Base-by-base conservation (phyloP, 768 basidiomycete species). In the Lentinula raphanica region DNA sequence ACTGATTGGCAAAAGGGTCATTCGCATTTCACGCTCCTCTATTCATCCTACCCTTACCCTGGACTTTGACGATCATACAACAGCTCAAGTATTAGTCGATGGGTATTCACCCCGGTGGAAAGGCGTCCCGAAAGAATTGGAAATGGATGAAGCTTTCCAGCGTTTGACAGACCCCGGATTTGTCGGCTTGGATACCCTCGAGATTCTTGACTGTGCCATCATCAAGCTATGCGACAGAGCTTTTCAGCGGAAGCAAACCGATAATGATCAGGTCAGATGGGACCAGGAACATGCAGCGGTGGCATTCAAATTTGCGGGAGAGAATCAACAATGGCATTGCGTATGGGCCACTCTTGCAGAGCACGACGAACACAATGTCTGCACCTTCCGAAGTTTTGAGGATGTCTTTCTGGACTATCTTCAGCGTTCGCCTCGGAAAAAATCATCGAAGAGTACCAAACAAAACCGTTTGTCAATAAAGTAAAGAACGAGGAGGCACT, bases 271-370 rank as follows among this genome's bases (percentile, higher is more conserved):
- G 56, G 69, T 66, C 49, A 64, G 66, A 29, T 80, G 79, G 79
- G 74, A 77, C 64, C 78, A 81, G 64, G 68, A 71, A 27, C 79
- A 81, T 64, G 23, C 36, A 23, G 49, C 62, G 23, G 70, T 86
- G 21, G 84, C 81, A 21, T 71, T 86, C 70, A 84, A 83, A 61
- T 84, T 84, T 59, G 66, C 71, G 40, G 78, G 75, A 67, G 69
- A 74, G 27, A 58, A 56, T 19, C 15, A 32, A 21, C 64, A 70
- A 9, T 87, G 85, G 85, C 82, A 84, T 58, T 85, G 83, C 67
- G 76, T 87, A 35, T 87, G 82, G 83, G 84, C 83, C n/a, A 77
- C 75, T 27, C 74, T 85, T 59, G 72, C 76, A 23, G 84, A 86
- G 60, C 73, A 78, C 59, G 78, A 83, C 64, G 66, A 70, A 29